Evolutionary conservation across 345 rosid species (phyloP).

Genomic region (Citrus medica): DNA sequence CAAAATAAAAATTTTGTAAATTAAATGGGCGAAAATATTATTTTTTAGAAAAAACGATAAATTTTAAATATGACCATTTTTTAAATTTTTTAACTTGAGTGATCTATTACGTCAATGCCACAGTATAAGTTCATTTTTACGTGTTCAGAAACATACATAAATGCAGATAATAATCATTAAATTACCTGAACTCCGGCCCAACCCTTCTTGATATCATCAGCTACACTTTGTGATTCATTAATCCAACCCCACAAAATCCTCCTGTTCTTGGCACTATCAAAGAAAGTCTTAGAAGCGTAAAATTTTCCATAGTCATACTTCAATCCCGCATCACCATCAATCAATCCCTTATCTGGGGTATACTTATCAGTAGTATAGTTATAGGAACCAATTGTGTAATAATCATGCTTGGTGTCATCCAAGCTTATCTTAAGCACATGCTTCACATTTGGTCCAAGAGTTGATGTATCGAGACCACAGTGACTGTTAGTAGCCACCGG

Average conservation of each 20-base stretch:
- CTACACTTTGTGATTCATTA: conserved; percentile 45
- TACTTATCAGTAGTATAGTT: conserved; percentile 31
- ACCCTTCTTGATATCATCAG: conserved; percentile 50
- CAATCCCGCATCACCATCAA: conserved; percentile 39
- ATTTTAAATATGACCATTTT: no score
- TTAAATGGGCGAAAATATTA: no score
- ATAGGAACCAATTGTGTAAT: conserved; percentile 51
- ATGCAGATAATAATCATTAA: no score
- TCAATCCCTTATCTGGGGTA: conserved; percentile 43
- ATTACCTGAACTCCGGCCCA: conserved; percentile 79
- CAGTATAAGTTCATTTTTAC: fast-evolving
- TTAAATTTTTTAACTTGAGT: no score
- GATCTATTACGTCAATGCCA: fast-evolving
- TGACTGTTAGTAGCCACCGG: conserved; percentile 28
- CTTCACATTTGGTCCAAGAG: conserved; percentile 19
- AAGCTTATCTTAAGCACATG: conserved; percentile 64
- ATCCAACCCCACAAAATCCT: conserved; percentile 74
- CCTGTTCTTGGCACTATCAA: conserved; percentile 43
- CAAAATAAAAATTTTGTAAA: no score
- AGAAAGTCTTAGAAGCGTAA: conserved; percentile 85
- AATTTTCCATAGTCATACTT: conserved; percentile 75
- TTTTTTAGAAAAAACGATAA: no score
- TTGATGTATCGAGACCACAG: conserved; percentile 33
- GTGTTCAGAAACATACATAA: no score
- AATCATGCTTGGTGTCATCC: conserved; percentile 49